Evolutionary conservation across 2,329 filamentous ascomycete species (phyloP).

Genomic region (Seiridium cupressi): DNA sequence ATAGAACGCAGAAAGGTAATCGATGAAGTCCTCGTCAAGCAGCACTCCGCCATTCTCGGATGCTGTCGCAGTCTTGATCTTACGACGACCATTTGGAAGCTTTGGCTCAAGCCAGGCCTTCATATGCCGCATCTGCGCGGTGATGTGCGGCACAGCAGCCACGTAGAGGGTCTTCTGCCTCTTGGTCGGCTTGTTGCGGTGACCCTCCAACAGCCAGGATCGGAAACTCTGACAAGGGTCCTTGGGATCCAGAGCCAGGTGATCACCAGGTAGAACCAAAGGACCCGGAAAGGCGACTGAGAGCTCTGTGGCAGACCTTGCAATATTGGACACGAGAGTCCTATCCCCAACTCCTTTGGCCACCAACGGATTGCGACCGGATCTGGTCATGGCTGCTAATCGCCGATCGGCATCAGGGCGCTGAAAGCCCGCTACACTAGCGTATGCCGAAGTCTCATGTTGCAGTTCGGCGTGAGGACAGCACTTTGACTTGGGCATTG

Average conservation of each 20-base stretch:
- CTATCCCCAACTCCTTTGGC: conserved; percentile 7
- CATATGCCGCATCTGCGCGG: conserved; percentile 34
- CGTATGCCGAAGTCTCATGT: conserved; percentile 28
- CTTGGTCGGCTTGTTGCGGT: conserved; percentile 48
- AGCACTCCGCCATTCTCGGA: conserved; percentile 7
- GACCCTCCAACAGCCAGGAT: conserved; percentile 43
- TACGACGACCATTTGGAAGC: conserved; percentile 1
- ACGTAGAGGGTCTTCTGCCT: conserved; percentile 53
- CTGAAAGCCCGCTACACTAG: conserved; percentile 26
- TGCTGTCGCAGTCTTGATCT: neutral
- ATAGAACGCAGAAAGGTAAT: conserved; percentile 47
- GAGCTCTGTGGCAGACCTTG: conserved; percentile 16
- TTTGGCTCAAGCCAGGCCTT: conserved; percentile 37
- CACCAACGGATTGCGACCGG: conserved; percentile 21
- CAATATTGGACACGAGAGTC: conserved; percentile 14
- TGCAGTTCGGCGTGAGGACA: conserved; percentile 20
- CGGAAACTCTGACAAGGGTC: conserved; percentile 50
- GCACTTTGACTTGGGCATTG: neutral
- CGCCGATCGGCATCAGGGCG: conserved; percentile 24
- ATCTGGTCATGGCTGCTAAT: conserved; percentile 25
- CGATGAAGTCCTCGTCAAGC: conserved; percentile 28
- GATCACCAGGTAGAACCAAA: conserved; percentile 58
- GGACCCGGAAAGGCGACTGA: conserved; percentile 52
- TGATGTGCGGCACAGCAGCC: conserved; percentile 40
- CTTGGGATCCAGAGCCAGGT: conserved; percentile 52